phyloP scores from a whole-genome alignment of 495 filamentous ascomycete genomes.

The Diplogelasinospora grovesii region DNA sequence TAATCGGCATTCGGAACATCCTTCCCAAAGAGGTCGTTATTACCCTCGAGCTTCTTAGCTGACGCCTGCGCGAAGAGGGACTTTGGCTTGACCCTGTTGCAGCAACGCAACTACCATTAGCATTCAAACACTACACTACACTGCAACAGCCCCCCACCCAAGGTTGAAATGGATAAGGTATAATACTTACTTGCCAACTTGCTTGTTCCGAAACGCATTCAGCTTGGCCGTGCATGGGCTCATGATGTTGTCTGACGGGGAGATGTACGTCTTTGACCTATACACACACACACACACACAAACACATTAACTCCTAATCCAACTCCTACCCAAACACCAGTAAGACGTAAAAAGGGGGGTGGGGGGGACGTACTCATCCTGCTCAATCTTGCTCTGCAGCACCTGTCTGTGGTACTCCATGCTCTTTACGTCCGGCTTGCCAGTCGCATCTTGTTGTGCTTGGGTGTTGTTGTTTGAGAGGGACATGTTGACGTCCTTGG shows the following conservation, averaged over 20 bases:
- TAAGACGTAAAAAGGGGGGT: background rate
- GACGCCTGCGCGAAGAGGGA: conserved; percentile 58
- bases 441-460: conserved; percentile 17
- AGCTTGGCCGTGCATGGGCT: conserved; percentile 90
- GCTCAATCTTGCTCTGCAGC: conserved; percentile 63
- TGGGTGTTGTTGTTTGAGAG: conserved; percentile 13
- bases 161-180: too few relatives aligned
- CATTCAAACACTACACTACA: too few relatives aligned
- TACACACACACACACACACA: too few relatives aligned
- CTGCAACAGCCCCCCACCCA: too few relatives aligned
- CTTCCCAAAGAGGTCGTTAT: conserved; percentile 22
- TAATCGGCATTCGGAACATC: too few relatives aligned
- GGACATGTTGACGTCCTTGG: conserved; percentile 52
- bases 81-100: conserved; percentile 51
- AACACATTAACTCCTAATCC: background rate
- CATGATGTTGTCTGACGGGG: conserved; percentile 90
- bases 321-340: background rate
- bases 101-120: too few relatives aligned
- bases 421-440: conserved; percentile 45
- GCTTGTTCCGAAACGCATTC: conserved; percentile 74
- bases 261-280: conserved; percentile 64
- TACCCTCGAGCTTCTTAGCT: conserved; percentile 45
- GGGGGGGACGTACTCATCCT: conserved; percentile 52
- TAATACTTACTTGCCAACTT: conserved; percentile 56
- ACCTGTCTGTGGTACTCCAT: conserved; percentile 80